phyloP scores from a whole-genome alignment of 148 eudicot genomes.

The Bassia scoparia region DNA sequence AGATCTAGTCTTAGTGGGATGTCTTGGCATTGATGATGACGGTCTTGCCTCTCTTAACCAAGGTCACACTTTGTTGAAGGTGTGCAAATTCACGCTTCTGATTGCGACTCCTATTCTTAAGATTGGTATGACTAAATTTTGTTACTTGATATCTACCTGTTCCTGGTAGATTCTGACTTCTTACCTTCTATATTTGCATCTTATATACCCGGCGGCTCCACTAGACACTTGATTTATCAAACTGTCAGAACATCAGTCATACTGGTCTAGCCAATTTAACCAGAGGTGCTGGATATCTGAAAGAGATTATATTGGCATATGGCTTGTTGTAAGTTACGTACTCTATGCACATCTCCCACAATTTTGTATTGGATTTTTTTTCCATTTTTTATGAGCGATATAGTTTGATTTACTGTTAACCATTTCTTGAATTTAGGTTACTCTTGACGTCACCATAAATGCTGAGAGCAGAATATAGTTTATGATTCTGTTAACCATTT shows the following conservation, averaged over 20 bases:
- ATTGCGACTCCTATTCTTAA: not conserved
- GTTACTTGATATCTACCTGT: not conserved
- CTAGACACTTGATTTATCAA: conserved; percentile 71
- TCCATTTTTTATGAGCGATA: no score
- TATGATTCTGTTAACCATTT: no score
- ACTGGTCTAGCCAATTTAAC: conserved; percentile 54
- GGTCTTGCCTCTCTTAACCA: conserved; percentile 51
- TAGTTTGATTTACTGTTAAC: not conserved
- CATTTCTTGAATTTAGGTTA: conserved; percentile 44
- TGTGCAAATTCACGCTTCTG: conserved; percentile 15
- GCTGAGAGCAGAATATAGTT: no score
- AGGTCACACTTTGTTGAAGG: conserved; percentile 56
- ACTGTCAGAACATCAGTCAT: conserved; percentile 60
- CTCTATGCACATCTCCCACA: not conserved
- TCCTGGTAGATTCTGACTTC: not conserved
- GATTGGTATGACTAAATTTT: not conserved
- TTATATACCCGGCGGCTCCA: not conserved
- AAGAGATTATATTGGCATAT: conserved; percentile 49
- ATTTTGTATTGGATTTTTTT: not conserved
- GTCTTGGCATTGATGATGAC: conserved; percentile 67
- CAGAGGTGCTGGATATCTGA: conserved; percentile 40
- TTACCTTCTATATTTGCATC: not conserved
- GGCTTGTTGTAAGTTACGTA: conserved; percentile 52
- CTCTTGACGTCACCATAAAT: conserved; percentile 59
- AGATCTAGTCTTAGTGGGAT: conserved; percentile 65